Base-by-base conservation (phyloP, 2,329 filamentous ascomycete species). In the Magnaporthiopsis incrustans region DNA sequence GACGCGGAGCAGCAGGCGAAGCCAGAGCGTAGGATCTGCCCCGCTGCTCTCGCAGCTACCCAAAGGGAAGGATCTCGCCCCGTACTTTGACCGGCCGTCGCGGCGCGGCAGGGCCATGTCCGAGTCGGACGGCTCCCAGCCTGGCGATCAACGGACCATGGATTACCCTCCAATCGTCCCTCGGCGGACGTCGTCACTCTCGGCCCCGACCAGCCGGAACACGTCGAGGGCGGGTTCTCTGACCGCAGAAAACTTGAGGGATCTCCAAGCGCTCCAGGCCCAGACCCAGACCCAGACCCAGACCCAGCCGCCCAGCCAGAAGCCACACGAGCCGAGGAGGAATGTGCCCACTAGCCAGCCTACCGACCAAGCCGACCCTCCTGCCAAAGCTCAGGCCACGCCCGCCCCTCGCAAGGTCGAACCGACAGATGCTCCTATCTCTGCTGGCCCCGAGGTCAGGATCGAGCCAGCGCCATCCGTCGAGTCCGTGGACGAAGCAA, bases 171-270 rank as follows among this genome's bases (percentile, higher is more conserved):
- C 85, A 12, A 74, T 76, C 10, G 80, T 88, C 38, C 85, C 85
- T 0, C 71, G 76, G 44, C 80, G 85, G 58, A 81, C 81, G 57
- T 87, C 86, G 1, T 88, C 85, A 18, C 75, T 88, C 10, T 88
- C 86, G 4, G 85, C 85, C 1, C 83, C 85, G 2, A 86, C 84
- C 1, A 88, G 85, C 70, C 79, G 83, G 57, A 85, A 85, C 68
- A 76, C 72, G 7, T 85, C 82, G 14, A 76, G 83, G 35, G 76
- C 81, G 12, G 80, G 78, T 4, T 88, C 85, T 0, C 70, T 87
- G 65, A 87, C 85, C 6, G 76, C 82, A 0, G 84, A 86, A 64
- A 88, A 84, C 67, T 72, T 86, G 12, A 56, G 56, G n/a, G 30
- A 63, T 4, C 62, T 59, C 18, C 33, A 63, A 8, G 38, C 38